Base-by-base conservation (phyloP, 2,329 filamentous ascomycete genomes). In the Triangularia setosa region DNA sequence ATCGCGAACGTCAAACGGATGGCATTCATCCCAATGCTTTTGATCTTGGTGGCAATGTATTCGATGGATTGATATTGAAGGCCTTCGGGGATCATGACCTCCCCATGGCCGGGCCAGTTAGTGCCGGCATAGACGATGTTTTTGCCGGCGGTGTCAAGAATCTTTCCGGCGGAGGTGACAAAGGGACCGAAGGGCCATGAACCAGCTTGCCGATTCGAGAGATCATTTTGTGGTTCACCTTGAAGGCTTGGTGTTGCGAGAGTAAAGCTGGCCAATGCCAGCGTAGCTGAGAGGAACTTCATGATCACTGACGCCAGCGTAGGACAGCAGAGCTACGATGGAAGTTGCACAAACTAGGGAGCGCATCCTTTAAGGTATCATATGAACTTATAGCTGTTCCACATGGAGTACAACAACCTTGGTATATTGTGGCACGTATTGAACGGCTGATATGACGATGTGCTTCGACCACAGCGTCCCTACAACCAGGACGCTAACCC, bases 11-110 rank as follows among this genome's bases (percentile, higher is more conserved):
- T 88, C 52, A 89, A 74, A 1, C 87, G 84, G 25, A 89, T 82
- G 1, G 84, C 81, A 69, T 89, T 89, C 78, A 89, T 84, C 16
- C 85, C 86, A 0, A 87, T 71, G 64, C 80, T 80, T 70, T 86
- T 87, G 69, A 88, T 80, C 74, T 82, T 82, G 3, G 79, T 74
- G 0, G 87, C 81, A 35, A 89, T 83, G 7, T 74, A 75, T 40
- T 78, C 75, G 57, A 89, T 79, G 0, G 85, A 87, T 35, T 82
- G 81, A 73, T 87, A 87, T 71, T 87, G 85, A 2, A 89, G 78
- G 3, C 87, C 87, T 67, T 89, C 86, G 0, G 86, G 86, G 0
- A 89, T 79, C 86, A 89, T 88, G n/a, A 83, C 80, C 54, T 87
- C 85, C 54, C 80, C 81, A 16, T 84, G 81, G 0, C 85, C 86